Evolutionary conservation across 225 moss, liverwort and hornwort species (phyloP), one percentile per base, ranked within the genome.

Genomic region (Marchantia paleacea): DNA sequence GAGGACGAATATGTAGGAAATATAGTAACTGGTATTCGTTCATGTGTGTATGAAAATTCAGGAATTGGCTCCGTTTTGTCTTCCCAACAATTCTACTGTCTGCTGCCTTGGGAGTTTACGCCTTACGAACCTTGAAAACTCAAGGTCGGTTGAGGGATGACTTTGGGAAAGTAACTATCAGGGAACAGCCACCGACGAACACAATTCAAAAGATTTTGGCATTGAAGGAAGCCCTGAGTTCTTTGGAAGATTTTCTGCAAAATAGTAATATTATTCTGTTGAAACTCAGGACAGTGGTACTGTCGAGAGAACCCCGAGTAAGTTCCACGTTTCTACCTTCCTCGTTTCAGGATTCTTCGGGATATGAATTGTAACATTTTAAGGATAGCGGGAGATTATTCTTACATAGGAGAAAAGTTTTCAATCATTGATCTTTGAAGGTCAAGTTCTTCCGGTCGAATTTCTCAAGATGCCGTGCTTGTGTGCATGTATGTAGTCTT

Each of bases 151-250:
- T 95, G 25, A 83, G 84, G 69, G 82, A 80, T 52, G 94, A 92
- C 75, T 95, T 94, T 58, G 95, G 95, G 30, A 95, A 95, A 87
- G 78, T 99, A 65, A 81, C 88, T 28, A 92, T 99, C 68, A 90
- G 85, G 63, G 99, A 95, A 78, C 94, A 95, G 80, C 91, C 94
- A 7, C 85, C 88, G 31, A 92, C 99, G 28, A 99, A 99, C 76
- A 94, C 99, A 4, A 99, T 99, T 54, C 94, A 99, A 62, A 87
- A 99, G 74, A 88, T 99, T 26, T 80, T 99, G 91, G 89, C 95
- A n/a, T 79, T 99, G 83, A 99, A 94, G 81, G 99, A 99, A 66
- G 99, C 99, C 3, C 85, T 99, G 80, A 82, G 88, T 78, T 80
- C 89, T 31, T 71, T 99, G 69, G 99, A 99, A 78, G 83, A 92